Percentiles rank a stretch among this genome's conserved stretches.
Conservation (phyloP, 2,329 filamentous ascomycete species). For the Aspergillus tanneri region DNA sequence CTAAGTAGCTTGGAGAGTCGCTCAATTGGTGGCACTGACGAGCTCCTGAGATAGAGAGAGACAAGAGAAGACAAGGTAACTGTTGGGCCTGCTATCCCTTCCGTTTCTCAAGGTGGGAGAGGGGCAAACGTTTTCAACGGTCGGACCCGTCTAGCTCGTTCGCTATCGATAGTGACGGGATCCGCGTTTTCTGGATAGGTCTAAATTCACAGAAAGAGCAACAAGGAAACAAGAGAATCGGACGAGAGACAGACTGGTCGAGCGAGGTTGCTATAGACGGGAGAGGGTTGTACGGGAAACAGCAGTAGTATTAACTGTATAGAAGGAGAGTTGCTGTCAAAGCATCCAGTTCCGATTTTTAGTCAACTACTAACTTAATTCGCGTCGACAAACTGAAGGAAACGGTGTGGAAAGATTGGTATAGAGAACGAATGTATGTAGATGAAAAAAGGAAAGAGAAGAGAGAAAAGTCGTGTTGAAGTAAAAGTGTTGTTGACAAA, state of each 20-base stretch:
- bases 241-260: background rate
- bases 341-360: slow-evolving; percentile 6
- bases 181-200: background rate
- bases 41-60: slow-evolving; percentile 17
- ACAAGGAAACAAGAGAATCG: background rate
- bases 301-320: slow-evolving; percentile 3
- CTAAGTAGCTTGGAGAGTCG: slow-evolving; percentile 20
- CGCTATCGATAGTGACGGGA: slow-evolving; percentile 3
- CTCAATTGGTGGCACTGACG: slow-evolving; percentile 6
- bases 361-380: no score
- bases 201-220: no score
- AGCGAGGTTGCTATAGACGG: background rate
- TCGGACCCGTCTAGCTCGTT: slow-evolving; percentile 9
- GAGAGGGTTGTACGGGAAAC: slow-evolving; percentile 7
- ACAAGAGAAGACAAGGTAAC: slow-evolving; percentile 12
- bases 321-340: slow-evolving; percentile 4
- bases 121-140: slow-evolving; percentile 18
- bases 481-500: background rate
- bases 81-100: slow-evolving; percentile 16
- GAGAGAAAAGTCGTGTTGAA: background rate
- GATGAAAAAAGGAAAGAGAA: background rate
- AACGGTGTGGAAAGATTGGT: background rate
- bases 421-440: background rate
- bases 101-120: slow-evolving; percentile 10
- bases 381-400: no score